Evolutionary conservation across 202 grass and related monocot species (phyloP), one percentile per base, ranked within the genome.

Genomic region (Panicum hallii): DNA sequence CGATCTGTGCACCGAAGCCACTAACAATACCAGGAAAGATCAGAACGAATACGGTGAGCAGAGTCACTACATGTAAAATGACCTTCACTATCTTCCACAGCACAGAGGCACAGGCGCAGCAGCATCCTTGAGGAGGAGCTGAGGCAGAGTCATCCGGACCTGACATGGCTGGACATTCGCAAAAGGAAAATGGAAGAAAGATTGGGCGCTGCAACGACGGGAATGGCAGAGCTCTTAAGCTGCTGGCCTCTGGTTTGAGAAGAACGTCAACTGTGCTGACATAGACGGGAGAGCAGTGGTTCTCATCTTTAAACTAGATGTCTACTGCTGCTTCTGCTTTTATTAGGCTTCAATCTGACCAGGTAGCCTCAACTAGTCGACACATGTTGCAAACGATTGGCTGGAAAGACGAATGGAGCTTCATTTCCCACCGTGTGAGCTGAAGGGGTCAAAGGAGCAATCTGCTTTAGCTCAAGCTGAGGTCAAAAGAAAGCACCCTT

Each of bases 61-160:
- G 4, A 17, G 42, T 11, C 2, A 5, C 45, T 11, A 34, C 12
- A 50, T 9, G 70, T 23, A 53, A 7, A 50, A 74, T 6, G 4
- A 13, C 4, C 43, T 42, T 74, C 3, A 9, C 1, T 11, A 40
- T 28, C 56, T 64, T 74, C 41, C 53, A 50, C 44, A 48, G 5
- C 6, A 5, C 19, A 40, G 72, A 57, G 72, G 32, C 72, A 14
- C 9, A 75, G 72, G 17, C 9, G 11, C 36, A 5, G 20, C 30
- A 64, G 57, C 68, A 61, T 19, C 57, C 19, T 45, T 67, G 66
- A 61, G 55, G 43, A 74, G 80, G 44, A 64, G 49, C 56, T 17
- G 0, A 43, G 46, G 16, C 48, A 4, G 80, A 71, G 43, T 62
- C 80, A 48, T 17, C 22, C 19, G 11, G 9, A 2, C 11, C 42